phyloP scores from a whole-genome alignment of 1,284 basidiomycete species.

The Cryptococcus sp. region DNA sequence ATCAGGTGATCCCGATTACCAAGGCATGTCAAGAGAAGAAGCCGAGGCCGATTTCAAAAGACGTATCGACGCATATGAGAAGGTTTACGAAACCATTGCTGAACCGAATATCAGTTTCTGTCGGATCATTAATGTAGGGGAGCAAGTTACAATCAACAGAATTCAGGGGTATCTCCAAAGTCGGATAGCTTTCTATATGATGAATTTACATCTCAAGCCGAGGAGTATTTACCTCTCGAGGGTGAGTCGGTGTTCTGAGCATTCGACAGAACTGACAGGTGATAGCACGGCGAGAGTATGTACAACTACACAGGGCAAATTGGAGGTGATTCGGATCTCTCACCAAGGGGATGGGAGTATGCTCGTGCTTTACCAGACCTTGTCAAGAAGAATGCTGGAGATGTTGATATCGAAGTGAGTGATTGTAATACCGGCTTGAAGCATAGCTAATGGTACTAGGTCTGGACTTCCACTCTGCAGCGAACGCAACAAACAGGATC shows the following conservation, averaged over 20 bases:
- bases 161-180: constrained; percentile 92
- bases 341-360: constrained; percentile 78
- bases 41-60: constrained; percentile 86
- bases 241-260: constrained; percentile 52
- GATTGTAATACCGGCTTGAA: background rate
- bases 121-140: constrained; percentile 82
- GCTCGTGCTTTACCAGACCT: constrained; percentile 78
- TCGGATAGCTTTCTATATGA: constrained; percentile 95
- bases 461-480: constrained; percentile 95
- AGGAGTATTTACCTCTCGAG: constrained; percentile 94
- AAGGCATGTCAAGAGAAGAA: constrained; percentile 74
- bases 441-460: constrained; percentile 46
- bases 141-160: constrained; percentile 73
- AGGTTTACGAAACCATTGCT: constrained; percentile 90
- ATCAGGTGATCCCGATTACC: constrained; percentile 97
- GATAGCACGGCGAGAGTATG: constrained; percentile 92
- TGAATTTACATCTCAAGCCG: constrained; percentile 97
- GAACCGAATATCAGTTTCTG: constrained; percentile 82
- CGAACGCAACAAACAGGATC: constrained; percentile 89
- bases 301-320: constrained; percentile 97
- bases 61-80: constrained; percentile 89
- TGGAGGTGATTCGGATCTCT: constrained; percentile 88
- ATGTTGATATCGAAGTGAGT: constrained; percentile 54
- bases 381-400: constrained; percentile 85
- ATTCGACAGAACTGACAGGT: constrained; percentile 1